phyloP scores from a whole-genome alignment of 768 basidiomycete species.

The Suillus discolor region DNA sequence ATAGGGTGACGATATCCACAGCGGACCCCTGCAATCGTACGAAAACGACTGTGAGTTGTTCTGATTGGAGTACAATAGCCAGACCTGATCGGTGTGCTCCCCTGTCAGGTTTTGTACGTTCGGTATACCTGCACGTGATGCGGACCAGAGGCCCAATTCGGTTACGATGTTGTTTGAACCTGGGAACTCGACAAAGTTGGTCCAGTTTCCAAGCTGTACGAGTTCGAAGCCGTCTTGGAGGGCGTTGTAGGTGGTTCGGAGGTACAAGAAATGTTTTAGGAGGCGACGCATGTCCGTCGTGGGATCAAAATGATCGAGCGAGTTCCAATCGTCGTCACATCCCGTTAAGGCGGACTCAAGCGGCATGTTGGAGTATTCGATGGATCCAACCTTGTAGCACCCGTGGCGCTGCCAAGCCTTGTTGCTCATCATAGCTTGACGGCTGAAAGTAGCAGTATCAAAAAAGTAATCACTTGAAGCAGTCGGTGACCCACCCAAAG shows the following conservation, averaged over 20 bases:
- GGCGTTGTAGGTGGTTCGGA: slow-evolving; percentile 68
- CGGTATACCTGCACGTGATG: slow-evolving; percentile 63
- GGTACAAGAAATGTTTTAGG: slow-evolving; percentile 69
- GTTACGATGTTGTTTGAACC: slow-evolving; percentile 83
- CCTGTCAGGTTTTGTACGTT: slow-evolving; percentile 64
- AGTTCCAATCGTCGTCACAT: slow-evolving; percentile 90
- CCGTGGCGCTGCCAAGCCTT: slow-evolving; percentile 93
- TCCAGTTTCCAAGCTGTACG: slow-evolving; percentile 87
- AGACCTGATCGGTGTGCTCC: slow-evolving; percentile 65
- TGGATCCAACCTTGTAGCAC: slow-evolving; percentile 87
- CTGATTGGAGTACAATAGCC: slow-evolving; percentile 87
- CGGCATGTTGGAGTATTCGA: slow-evolving; percentile 93
- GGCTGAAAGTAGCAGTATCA: slow-evolving; percentile 45
- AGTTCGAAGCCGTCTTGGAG: slow-evolving; percentile 88
- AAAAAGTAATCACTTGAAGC: slow-evolving; percentile 7
- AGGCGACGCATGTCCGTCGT: slow-evolving; percentile 77
- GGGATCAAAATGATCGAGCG: slow-evolving; percentile 93
- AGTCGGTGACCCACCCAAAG: slow-evolving; percentile 59
- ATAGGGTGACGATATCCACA: slow-evolving; percentile 86
- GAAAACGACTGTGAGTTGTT: slow-evolving; percentile 69
- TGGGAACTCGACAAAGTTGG: slow-evolving; percentile 71
- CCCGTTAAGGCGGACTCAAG: slow-evolving; percentile 78
- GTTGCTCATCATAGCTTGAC: slow-evolving; percentile 87
- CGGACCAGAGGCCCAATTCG: slow-evolving; percentile 89
- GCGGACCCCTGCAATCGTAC: slow-evolving; percentile 57